These are phyloP conservation scores for Nakaseomyces delphensis DNA, from an alignment of 1,139 yeast species.

Conservation along the genomic window DNA sequence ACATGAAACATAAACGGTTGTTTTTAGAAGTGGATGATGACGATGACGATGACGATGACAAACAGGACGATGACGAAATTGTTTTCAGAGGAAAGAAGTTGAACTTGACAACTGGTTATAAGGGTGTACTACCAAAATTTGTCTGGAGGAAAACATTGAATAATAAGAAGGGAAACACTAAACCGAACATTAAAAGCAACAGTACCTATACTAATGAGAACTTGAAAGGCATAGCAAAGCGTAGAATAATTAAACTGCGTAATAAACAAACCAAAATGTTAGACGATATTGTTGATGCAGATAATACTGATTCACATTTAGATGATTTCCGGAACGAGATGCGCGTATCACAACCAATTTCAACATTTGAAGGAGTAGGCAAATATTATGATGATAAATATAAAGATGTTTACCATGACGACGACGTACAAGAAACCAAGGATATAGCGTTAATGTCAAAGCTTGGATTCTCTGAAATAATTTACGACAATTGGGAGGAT, in stretches of 20 bases:
- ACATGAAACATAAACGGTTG: constrained; percentile 5
- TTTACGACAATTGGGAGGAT: not conserved
- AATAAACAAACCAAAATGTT: not conserved
- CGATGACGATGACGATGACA: constrained; percentile 2
- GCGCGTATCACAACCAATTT: not conserved
- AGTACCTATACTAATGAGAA: not conserved
- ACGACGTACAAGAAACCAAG: not conserved
- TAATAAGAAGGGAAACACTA: constrained; percentile 4
- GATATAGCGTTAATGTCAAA: not conserved
- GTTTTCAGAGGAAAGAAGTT: constrained; percentile 26
- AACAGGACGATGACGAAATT: constrained; percentile 12
- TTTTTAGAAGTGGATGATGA: constrained; percentile 5
- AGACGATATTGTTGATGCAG: not conserved
- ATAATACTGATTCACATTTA: not conserved
- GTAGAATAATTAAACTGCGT: not conserved
- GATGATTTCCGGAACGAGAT: not conserved
- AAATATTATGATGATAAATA: not conserved
- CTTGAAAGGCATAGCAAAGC: not conserved
- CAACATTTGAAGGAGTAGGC: not conserved
- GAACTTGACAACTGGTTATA: constrained; percentile 25
- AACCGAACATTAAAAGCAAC: not conserved
- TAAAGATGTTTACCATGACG: not conserved
- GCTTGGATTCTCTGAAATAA: not conserved
- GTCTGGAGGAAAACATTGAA: constrained; percentile 27
- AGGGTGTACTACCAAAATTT: constrained; percentile 27